Percentiles rank a stretch among this genome's conserved stretches.
Evolutionary conservation across 2,329 filamentous ascomycete species (phyloP).

Genomic region (Colletotrichum costaricense): DNA sequence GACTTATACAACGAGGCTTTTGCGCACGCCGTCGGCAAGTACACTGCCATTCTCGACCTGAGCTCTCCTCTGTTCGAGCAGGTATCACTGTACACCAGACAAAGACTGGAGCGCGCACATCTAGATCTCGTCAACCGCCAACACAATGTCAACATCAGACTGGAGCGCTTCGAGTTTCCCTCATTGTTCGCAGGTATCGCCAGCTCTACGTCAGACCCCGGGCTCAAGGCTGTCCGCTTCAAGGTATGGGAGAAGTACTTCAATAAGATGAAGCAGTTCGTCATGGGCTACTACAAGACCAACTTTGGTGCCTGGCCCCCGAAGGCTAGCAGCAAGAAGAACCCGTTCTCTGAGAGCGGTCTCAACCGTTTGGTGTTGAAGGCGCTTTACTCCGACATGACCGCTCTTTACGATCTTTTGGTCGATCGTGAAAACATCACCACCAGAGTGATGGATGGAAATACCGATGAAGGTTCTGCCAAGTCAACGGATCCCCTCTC

Average conservation of each 20-base stretch:
- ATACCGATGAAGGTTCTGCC: conserved; percentile 58
- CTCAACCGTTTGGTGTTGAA: conserved; percentile 86
- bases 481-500: conserved; percentile 66
- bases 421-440: conserved; percentile 85
- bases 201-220: conserved; percentile 81
- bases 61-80: conserved; percentile 76
- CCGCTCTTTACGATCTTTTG: conserved; percentile 86
- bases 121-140: conserved; percentile 82
- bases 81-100: conserved; percentile 77
- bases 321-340: conserved; percentile 92
- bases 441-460: conserved; percentile 77
- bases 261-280: conserved; percentile 78
- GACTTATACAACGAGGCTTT: conserved; percentile 92
- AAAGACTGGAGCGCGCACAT: conserved; percentile 84
- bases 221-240: conserved; percentile 84
- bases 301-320: conserved; percentile 83
- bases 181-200: conserved; percentile 89
- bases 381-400: conserved; percentile 87
- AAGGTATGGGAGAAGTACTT: conserved; percentile 86
- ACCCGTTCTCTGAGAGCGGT: conserved; percentile 85
- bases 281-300: conserved; percentile 73
- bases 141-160: conserved; percentile 74
- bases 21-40: conserved; percentile 89
- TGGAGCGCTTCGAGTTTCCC: conserved; percentile 93
- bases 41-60: conserved; percentile 76